Base-by-base conservation (phyloP, 371 early-diverging fungal genomes). In the Circinella minor region DNA sequence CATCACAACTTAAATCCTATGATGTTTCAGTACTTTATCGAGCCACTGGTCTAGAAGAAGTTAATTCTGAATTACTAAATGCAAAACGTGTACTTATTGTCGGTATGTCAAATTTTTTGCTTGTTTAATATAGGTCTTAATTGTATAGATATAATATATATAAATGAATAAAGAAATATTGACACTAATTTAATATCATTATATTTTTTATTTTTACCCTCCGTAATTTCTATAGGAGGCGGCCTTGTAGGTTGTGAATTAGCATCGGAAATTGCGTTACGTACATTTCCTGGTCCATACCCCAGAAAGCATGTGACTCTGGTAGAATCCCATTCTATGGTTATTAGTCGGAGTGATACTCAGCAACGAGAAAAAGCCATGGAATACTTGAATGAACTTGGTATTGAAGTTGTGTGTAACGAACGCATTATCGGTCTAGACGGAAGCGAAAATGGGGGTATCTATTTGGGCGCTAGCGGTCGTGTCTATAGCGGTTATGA, bases 171-270 rank as follows among this genome's bases (percentile, higher is more conserved):
- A 37, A 61, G 15, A 15, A 61, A 61, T 8, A 13, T 36, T 36
- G 11, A 20, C n/a, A 34, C 39, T 34, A 60, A 15, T 34, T 11
- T 60, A 60, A 60, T 27, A 27, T 27, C 27, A 27, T 27, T 27
- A 27, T 27, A 27, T 27, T 27, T 27, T 27, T 38, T n/a, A 60
- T 36, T 38, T 20, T 14, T 54, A 60, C 36, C 11, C 11, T 27
- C 27, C 27, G 27, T 27, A 27, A 49, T 0, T 34, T 67, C 62
- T 51, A 11, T 90, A 73, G 91, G 91, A 20, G 90, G 89, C 18
- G 91, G 91, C 10, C 81, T 90, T 1, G 88, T 87, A 17, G 92
- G 91, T 6, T 87, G 88, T 37, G 93, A 91, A 64, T 79, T 90
- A 57, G 90, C 89, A 4, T 85, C 84, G 4, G 90, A 89, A 55